Conservation (phyloP, 495 filamentous ascomycete species). For the Corynascus novoguineensis region DNA sequence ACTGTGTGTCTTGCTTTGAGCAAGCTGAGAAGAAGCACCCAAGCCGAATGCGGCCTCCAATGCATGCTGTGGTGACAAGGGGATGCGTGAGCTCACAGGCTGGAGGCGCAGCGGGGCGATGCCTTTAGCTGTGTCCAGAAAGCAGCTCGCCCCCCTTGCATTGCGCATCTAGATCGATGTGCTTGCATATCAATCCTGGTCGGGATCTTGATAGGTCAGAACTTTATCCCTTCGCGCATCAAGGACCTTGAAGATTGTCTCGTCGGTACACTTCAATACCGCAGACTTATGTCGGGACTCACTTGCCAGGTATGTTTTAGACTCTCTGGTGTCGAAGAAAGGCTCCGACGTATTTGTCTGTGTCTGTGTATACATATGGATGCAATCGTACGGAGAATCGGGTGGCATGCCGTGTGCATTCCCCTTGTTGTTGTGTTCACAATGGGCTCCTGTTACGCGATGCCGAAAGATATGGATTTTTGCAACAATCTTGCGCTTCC, state of each 20-base stretch:
- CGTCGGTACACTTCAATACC: too few relatives aligned
- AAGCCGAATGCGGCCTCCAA: not conserved
- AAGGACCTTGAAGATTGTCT: too few relatives aligned
- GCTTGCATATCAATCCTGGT: not conserved
- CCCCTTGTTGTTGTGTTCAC: not conserved
- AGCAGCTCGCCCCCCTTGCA: not conserved
- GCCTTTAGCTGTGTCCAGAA: slow-evolving; percentile 1
- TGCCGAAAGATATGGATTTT: not conserved
- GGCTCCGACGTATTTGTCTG: too few relatives aligned
- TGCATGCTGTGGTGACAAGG: slow-evolving; percentile 4
- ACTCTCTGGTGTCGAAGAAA: too few relatives aligned
- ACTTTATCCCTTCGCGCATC: too few relatives aligned
- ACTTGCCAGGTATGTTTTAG: too few relatives aligned
- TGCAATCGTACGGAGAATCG: not conserved
- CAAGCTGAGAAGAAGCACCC: not conserved
- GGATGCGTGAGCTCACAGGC: slow-evolving; percentile 10
- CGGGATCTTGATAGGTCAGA: too few relatives aligned
- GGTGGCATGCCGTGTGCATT: not conserved
- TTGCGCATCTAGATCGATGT: not conserved
- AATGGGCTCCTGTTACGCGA: not conserved
- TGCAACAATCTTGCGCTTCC: not conserved
- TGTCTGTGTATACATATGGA: not conserved
- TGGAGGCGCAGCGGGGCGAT: not conserved
- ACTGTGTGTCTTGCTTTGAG: too few relatives aligned
- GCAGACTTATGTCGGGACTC: too few relatives aligned